Evolutionary conservation across 1,139 yeast genomes (phyloP).

Genomic region (Insectozyma bohioensis): DNA sequence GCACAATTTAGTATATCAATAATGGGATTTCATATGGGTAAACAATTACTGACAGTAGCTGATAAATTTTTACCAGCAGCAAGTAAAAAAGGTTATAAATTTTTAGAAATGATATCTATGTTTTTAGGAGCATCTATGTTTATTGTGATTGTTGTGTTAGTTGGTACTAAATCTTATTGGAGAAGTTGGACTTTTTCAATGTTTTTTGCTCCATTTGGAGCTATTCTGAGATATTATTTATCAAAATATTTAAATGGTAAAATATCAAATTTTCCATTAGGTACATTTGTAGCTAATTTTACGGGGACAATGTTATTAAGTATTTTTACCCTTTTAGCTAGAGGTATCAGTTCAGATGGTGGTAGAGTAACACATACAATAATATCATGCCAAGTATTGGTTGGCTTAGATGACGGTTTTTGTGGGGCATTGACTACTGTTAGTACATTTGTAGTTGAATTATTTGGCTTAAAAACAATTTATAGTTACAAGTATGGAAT

Average conservation of each 20-base stretch:
- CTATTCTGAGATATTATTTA: slow-evolving; percentile 54
- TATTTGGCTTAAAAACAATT: slow-evolving; percentile 36
- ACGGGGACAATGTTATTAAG: slow-evolving; percentile 60
- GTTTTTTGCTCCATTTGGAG: slow-evolving; percentile 67
- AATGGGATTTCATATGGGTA: slow-evolving; percentile 36
- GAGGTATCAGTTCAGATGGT: slow-evolving; percentile 36
- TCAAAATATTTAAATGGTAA: slow-evolving; percentile 49
- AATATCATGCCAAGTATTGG: slow-evolving; percentile 51
- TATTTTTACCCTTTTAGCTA: slow-evolving; percentile 47
- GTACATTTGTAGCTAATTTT: slow-evolving; percentile 73
- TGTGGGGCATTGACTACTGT: slow-evolving; percentile 80
- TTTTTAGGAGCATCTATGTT: slow-evolving; percentile 30
- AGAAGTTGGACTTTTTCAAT: slow-evolving; percentile 62
- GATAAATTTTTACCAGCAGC: slow-evolving; percentile 44
- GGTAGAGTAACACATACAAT: slow-evolving; percentile 29
- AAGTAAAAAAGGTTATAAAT: slow-evolving; percentile 15
- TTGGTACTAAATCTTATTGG: slow-evolving; percentile 43
- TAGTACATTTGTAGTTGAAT: slow-evolving; percentile 72
- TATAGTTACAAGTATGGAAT: slow-evolving; percentile 42
- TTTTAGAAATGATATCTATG: slow-evolving; percentile 21
- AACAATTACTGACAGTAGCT: slow-evolving; percentile 22
- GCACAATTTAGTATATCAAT: slow-evolving; percentile 37
- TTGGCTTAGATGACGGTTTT: slow-evolving; percentile 66
- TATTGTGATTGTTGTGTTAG: slow-evolving; percentile 45
- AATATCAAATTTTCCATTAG: slow-evolving; percentile 54